A percentile compares a stretch with the other conserved stretches of the same genome.
phyloP scores from a whole-genome alignment of 1,284 basidiomycete genomes.

The Termitomyces sp. region DNA sequence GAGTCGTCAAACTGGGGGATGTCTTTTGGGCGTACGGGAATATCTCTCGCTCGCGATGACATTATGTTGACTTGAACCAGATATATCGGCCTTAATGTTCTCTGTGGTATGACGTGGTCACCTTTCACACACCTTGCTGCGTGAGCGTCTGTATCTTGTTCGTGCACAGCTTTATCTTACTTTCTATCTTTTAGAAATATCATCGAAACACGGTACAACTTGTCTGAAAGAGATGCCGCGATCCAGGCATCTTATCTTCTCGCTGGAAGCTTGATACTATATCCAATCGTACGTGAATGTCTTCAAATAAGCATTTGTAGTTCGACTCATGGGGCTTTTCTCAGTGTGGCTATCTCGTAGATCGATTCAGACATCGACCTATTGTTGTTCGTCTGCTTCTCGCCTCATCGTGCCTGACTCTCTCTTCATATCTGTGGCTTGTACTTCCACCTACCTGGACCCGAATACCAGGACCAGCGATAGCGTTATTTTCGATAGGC shows the following conservation, averaged over 20 bases:
- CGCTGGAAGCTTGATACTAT: constrained; percentile 70
- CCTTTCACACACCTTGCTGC: constrained; percentile 75
- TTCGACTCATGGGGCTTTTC: not conserved
- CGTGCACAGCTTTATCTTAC: not conserved
- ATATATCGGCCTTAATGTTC: constrained; percentile 66
- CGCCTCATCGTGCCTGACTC: constrained; percentile 59
- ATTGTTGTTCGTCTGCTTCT: constrained; percentile 57
- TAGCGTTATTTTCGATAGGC: constrained; percentile 61
- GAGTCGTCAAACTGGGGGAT: constrained; percentile 66
- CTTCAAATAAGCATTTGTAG: not conserved
- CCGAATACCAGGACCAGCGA: constrained; percentile 54
- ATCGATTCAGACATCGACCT: constrained; percentile 49
- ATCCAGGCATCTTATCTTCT: constrained; percentile 67
- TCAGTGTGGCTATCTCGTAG: constrained; percentile 60
- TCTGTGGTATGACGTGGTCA: constrained; percentile 75
- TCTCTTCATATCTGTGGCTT: constrained; percentile 64
- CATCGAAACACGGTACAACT: constrained; percentile 60
- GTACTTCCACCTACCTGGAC: constrained; percentile 55
- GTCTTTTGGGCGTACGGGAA: constrained; percentile 61
- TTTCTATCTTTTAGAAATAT: constrained; percentile 49
- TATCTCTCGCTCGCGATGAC: not conserved
- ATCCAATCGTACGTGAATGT: constrained; percentile 51
- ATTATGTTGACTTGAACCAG: not conserved
- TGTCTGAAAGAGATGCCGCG: constrained; percentile 59
- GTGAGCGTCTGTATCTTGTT: constrained; percentile 34